A percentile compares a stretch with the other conserved stretches of the same genome.
phyloP scores from a whole-genome alignment of 805 yeast genomes.

The Metschnikowia sp. region DNA sequence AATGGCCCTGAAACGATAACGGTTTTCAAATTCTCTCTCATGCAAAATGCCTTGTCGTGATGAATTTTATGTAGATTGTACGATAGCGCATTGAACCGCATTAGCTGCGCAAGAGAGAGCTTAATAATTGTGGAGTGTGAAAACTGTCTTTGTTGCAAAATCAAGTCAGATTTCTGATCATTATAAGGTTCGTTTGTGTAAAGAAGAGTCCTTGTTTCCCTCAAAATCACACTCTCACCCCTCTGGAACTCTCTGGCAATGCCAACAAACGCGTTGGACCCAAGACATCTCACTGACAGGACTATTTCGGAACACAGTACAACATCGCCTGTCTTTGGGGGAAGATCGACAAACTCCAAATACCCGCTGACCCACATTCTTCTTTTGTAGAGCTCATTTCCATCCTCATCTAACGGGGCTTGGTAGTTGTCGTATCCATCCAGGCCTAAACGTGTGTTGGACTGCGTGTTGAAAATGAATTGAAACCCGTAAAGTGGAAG shows the following conservation, averaged over 20 bases:
- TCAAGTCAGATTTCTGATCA: background rate
- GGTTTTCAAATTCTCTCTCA: conserved; percentile 56
- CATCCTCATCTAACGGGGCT: conserved; percentile 45
- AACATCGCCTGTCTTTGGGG: conserved; percentile 29
- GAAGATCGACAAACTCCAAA: conserved; percentile 35
- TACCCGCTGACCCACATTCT: conserved; percentile 82
- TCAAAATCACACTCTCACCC: conserved; percentile 24
- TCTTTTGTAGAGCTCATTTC: conserved; percentile 41
- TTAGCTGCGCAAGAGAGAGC: conserved; percentile 44
- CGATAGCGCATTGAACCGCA: conserved; percentile 70
- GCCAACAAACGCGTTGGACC: conserved; percentile 47
- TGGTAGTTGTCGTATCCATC: conserved; percentile 86
- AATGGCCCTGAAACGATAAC: conserved; percentile 82
- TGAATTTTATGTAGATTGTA: conserved; percentile 86
- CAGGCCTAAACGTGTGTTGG: conserved; percentile 42
- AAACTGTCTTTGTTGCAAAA: too few relatives aligned
- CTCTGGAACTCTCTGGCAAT: conserved; percentile 48
- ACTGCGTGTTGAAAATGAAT: conserved; percentile 64
- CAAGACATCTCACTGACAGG: conserved; percentile 32
- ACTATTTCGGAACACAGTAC: conserved; percentile 55
- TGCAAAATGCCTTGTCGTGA: conserved; percentile 57
- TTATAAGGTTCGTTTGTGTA: conserved; percentile 49
- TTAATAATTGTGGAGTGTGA: background rate
- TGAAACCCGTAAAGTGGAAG: conserved; percentile 49
- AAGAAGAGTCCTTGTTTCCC: conserved; percentile 57